Percentiles rank a stretch among this genome's conserved stretches.
phyloP scores from a whole-genome alignment of 306 rosid species.

The Trifolium dubium region DNA sequence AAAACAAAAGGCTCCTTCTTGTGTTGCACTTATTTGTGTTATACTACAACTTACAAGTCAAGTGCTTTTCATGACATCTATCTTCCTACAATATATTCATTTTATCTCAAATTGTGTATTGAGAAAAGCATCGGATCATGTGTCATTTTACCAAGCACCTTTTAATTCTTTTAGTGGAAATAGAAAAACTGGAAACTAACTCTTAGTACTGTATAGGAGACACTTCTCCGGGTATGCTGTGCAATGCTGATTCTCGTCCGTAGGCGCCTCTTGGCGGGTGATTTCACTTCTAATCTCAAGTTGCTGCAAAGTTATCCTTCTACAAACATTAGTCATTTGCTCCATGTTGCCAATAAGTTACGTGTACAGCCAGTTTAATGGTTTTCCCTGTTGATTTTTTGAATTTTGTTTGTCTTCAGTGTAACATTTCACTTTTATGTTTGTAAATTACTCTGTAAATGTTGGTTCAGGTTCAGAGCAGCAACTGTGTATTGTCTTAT shows the following conservation, averaged over 20 bases:
- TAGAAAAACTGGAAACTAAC: constrained; percentile 40
- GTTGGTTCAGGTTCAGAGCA: constrained; percentile 51
- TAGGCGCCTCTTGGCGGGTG: constrained; percentile 91
- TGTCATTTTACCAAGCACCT: constrained; percentile 23
- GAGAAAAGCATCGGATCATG: constrained; percentile 11
- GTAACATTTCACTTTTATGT: constrained; percentile 35
- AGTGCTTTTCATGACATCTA: constrained; percentile 15
- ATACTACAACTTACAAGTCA: constrained; percentile 19
- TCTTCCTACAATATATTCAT: constrained; percentile 22
- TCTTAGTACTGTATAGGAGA: constrained; percentile 64
- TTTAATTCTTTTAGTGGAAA: constrained; percentile 15
- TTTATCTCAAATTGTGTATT: constrained; percentile 32
- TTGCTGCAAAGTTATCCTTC: constrained; percentile 87
- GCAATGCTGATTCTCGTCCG: constrained; percentile 92
- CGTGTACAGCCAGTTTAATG: constrained; percentile 68
- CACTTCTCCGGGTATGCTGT: constrained; percentile 89
- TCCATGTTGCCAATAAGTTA: constrained; percentile 91
- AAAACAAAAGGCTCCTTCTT: background rate
- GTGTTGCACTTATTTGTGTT: constrained; percentile 4
- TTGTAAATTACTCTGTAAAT: constrained; percentile 69
- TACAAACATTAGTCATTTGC: constrained; percentile 88
- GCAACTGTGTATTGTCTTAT: constrained; percentile 2
- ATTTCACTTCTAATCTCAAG: constrained; percentile 97
- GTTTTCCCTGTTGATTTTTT: constrained; percentile 12
- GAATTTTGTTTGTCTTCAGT: constrained; percentile 20